Evolutionary conservation across 768 basidiomycete genomes (phyloP).

Genomic region (Stropharia rugosoannulata): DNA sequence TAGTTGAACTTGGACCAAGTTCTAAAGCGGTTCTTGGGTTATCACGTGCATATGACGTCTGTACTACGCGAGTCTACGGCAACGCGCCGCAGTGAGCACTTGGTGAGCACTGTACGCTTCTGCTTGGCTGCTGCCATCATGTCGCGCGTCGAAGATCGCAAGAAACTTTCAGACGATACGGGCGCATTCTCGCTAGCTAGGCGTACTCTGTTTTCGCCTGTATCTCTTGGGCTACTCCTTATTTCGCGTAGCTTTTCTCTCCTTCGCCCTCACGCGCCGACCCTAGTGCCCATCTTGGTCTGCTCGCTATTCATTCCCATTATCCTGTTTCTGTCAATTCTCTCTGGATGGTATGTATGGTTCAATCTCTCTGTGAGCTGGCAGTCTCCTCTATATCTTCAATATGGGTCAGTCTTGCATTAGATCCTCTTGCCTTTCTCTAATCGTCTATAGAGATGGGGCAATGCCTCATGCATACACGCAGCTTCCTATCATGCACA

Average conservation of each 20-base stretch:
- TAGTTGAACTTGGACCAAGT: not conserved
- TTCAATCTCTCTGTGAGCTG: conserved; percentile 67
- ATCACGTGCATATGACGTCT: conserved; percentile 9
- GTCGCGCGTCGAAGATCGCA: not conserved
- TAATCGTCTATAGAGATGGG: conserved; percentile 50
- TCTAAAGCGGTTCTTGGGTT: not conserved
- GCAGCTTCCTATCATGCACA: conserved; percentile 47
- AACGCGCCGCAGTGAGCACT: too few relatives aligned
- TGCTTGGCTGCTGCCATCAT: conserved; percentile 1
- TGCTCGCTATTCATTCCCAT: conserved; percentile 64
- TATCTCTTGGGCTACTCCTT: conserved; percentile 22
- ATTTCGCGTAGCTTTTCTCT: conserved; percentile 11
- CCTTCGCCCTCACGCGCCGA: conserved; percentile 55
- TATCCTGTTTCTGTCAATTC: conserved; percentile 54
- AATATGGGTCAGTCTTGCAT: conserved; percentile 62
- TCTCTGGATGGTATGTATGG: conserved; percentile 78
- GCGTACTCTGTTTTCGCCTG: not conserved
- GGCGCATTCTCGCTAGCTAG: not conserved
- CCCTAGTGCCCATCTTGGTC: conserved; percentile 64
- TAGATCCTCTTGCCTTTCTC: not conserved
- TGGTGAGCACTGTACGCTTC: not conserved
- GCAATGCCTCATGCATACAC: conserved; percentile 60
- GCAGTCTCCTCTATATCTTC: conserved; percentile 66
- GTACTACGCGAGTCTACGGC: too few relatives aligned
- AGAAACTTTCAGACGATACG: not conserved